Evolutionary conservation across 192 early-diverging fungal species (phyloP).

Genomic region (Chytriomyces confervae): DNA sequence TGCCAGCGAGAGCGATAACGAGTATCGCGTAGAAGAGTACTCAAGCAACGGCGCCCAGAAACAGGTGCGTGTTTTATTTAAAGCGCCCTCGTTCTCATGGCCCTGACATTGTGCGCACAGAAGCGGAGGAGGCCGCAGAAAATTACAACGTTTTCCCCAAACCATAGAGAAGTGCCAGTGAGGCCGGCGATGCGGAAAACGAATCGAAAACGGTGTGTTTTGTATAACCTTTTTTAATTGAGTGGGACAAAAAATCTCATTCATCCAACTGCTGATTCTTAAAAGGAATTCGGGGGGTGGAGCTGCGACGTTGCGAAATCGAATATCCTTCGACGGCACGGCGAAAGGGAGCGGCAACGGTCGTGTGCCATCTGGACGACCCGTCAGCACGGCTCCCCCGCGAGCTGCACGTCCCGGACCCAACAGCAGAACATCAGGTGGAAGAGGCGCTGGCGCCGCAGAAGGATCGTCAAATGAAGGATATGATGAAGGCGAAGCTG

Average conservation of each 20-base stretch:
- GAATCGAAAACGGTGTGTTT: background rate
- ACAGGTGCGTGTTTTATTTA: background rate
- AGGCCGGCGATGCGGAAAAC: background rate
- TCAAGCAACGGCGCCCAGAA: background rate
- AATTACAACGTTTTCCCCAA: background rate
- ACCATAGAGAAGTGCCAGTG: background rate
- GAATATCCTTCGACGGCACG: background rate
- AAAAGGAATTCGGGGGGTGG: background rate
- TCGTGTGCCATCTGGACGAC: background rate
- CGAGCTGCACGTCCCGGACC: background rate
- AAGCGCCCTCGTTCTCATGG: background rate
- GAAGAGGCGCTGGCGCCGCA: background rate
- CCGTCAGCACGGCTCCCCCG: background rate
- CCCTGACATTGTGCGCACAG: background rate
- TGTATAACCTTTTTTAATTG: background rate
- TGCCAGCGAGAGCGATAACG: slow-evolving; percentile 2
- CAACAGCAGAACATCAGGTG: background rate
- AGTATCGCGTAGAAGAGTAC: slow-evolving; percentile 3
- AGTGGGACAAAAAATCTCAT: background rate
- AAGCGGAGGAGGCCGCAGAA: background rate
- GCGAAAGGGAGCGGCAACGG: background rate
- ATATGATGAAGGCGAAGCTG: background rate
- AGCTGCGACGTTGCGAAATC: background rate
- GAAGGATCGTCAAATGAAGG: background rate
- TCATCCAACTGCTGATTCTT: background rate